These are phyloP conservation scores for Aspergillus phoenicis DNA, from an alignment of 2,329 filamentous ascomycete species.

Conservation along the genomic window DNA sequence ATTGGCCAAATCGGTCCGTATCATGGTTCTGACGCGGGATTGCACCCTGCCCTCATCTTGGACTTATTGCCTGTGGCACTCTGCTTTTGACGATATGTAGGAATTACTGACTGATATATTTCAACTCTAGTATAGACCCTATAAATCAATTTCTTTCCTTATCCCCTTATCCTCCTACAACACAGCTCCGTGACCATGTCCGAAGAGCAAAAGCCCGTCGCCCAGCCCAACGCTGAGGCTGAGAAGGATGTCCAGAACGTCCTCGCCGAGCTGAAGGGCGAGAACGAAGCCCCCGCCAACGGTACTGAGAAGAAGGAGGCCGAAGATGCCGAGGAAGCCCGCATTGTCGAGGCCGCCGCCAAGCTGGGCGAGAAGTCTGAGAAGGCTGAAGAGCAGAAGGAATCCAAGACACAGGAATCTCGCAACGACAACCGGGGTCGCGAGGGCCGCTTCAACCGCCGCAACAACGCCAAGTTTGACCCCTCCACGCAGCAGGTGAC, in stretches of 20 bases:
- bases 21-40: conserved; percentile 2
- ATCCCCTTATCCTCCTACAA: background rate
- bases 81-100: background rate
- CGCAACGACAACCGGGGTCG: conserved; percentile 30
- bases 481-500: conserved; percentile 68
- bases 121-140: background rate
- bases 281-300: conserved; percentile 24
- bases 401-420: conserved; percentile 21
- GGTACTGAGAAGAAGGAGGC: conserved; percentile 22
- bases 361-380: conserved; percentile 43
- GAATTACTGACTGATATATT: background rate
- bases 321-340: conserved; percentile 41
- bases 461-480: conserved; percentile 71
- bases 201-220: conserved; percentile 40
- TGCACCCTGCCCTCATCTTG: background rate
- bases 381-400: conserved; percentile 37
- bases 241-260: conserved; percentile 51
- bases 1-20: conserved; percentile 8
- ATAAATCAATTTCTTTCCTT: background rate
- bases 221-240: conserved; percentile 44
- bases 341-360: conserved; percentile 41
- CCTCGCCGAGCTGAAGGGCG: conserved; percentile 48
- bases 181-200: conserved; percentile 39
- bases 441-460: conserved; percentile 32
- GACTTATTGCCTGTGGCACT: background rate